Evolutionary conservation across 148 eudicot species (phyloP).

Genomic region (Polygonum maritimum): DNA sequence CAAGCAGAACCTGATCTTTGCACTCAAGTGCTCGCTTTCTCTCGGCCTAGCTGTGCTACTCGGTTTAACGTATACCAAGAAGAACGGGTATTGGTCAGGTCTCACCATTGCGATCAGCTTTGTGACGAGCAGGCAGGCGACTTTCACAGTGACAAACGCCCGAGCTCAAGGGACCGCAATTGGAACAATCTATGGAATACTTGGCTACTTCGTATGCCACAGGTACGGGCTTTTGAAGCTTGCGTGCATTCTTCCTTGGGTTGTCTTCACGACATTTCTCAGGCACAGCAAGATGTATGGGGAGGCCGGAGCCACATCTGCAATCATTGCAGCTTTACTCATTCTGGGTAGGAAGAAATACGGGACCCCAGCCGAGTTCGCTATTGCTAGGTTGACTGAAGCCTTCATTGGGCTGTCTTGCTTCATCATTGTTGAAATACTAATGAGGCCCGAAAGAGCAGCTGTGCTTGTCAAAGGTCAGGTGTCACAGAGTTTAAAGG

Average conservation of each 20-base stretch:
- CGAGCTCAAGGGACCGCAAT: constrained; percentile 53
- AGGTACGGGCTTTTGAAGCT: constrained; percentile 16
- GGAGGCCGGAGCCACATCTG: constrained; percentile 43
- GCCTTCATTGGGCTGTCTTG: constrained; percentile 42
- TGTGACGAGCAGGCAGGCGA: constrained; percentile 26
- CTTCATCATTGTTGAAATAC: constrained; percentile 31
- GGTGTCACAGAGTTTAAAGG: constrained; percentile 17
- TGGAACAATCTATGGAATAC: constrained; percentile 45
- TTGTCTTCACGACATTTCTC: constrained; percentile 39
- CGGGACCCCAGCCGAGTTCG: constrained; percentile 46
- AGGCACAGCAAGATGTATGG: constrained; percentile 46
- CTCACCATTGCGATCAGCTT: constrained; percentile 50
- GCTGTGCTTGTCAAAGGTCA: constrained; percentile 31
- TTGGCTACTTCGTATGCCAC: constrained; percentile 34
- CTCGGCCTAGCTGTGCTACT: constrained; percentile 37
- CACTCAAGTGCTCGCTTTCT: constrained; percentile 44
- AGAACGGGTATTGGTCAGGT: constrained; percentile 57
- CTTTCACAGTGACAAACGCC: constrained; percentile 34
- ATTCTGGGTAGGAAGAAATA: constrained; percentile 43
- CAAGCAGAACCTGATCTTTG: constrained; percentile 24
- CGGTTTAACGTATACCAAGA: constrained; percentile 35
- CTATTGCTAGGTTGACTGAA: constrained; percentile 39
- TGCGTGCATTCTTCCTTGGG: constrained; percentile 41
- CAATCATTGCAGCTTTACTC: constrained; percentile 40
- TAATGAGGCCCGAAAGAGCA: constrained; percentile 37